A percentile compares a stretch with the other conserved stretches of the same genome.
Conservation (phyloP, 805 yeast genomes). For the Suhomyces sp. region DNA sequence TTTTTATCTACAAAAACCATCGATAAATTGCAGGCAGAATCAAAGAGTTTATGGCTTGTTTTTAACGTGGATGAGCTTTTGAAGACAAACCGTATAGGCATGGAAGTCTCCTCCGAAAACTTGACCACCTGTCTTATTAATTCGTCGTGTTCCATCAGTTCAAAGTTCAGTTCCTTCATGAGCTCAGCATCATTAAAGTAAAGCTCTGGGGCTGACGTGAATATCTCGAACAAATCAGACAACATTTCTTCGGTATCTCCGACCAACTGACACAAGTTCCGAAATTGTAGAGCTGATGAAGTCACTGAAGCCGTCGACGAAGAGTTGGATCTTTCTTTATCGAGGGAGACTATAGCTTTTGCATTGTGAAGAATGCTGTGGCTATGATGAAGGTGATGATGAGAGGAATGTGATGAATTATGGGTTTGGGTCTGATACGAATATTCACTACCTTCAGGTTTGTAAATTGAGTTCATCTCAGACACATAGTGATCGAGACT, state of each 20-base stretch:
- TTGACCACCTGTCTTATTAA: slow-evolving; percentile 8
- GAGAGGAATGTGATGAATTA: not conserved
- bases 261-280: slow-evolving; percentile 2
- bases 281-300: slow-evolving; percentile 1
- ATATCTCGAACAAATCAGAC: slow-evolving; percentile 31
- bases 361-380: not conserved
- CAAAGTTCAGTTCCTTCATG: slow-evolving; percentile 18
- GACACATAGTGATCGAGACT: slow-evolving; percentile 17
- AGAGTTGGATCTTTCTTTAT: not conserved
- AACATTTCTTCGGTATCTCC: slow-evolving; percentile 24
- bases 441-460: not conserved
- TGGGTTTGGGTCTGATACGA: not conserved
- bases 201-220: slow-evolving; percentile 30
- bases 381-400: not conserved
- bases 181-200: slow-evolving; percentile 28
- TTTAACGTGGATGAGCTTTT: slow-evolving; percentile 10
- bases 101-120: slow-evolving; percentile 24
- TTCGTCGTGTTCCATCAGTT: slow-evolving; percentile 10
- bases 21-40: slow-evolving; percentile 33
- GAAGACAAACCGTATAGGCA: slow-evolving; percentile 26
- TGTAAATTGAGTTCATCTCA: slow-evolving; percentile 3
- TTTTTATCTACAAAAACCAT: slow-evolving; percentile 25
- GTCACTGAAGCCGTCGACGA: slow-evolving; percentile 1
- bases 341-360: not conserved
- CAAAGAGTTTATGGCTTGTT: slow-evolving; percentile 20